Evolutionary conservation across 768 basidiomycete genomes (phyloP), one percentile per base, ranked within the genome.

Genomic region (Tricholoma bakamatsutake): DNA sequence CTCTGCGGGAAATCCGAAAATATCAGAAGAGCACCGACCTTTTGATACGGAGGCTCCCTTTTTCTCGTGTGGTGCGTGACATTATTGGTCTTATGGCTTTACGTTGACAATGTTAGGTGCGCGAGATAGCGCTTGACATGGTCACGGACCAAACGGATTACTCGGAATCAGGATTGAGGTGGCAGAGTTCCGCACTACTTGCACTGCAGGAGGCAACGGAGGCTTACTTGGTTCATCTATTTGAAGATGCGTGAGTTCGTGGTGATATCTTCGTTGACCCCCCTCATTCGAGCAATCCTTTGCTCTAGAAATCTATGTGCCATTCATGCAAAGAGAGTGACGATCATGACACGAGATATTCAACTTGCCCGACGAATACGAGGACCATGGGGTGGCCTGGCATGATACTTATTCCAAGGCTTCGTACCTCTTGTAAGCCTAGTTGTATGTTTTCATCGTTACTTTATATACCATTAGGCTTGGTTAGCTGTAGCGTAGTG

Each of bases 141-240:
- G 84, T 82, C 60, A 93, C 92, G 8, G 84, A 90, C 68, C 75
- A 81, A 73, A 81, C 81, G 63, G 76, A 81, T 52, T 81, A 83
- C 53, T 74, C 73, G 27, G 83, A 79, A 17, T 75, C 76, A 2
- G 76, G 80, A 10, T 71, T 98, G 52, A 81, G 97, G 47, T 99
- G 97, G 97, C 97, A 99, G 70, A 92, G 85, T 59, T 92, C 93
- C 5, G 97, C 97, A 5, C 78, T 99, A 55, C 67, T 94, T 64
- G 97, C 97, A 1, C 70, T 99, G 58, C 97, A 99, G 65, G 97
- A 99, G 71, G 97, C 97, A 11, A 93, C 94, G 21, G 94, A 97
- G 69, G 93, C 94, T 12, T 97, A 83, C 64, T 77, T 98, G 15
- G 92, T 99, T 17, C 95, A 98, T 73, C 73, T 98, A 43, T 98